phyloP scores from a whole-genome alignment of 2,329 filamentous ascomycete genomes.

The Aspergillus texensis region DNA sequence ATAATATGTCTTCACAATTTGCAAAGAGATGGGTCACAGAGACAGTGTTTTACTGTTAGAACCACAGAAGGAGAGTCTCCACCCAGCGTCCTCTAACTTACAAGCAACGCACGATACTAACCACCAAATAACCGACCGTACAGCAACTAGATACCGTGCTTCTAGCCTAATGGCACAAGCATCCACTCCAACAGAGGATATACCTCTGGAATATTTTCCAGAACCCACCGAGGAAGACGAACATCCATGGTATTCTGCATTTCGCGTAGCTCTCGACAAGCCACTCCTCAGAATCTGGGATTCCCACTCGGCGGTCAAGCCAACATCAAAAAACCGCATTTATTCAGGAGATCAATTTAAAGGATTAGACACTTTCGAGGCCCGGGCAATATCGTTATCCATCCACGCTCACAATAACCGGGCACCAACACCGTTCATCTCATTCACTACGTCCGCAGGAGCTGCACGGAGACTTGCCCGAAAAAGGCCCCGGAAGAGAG shows the following conservation, averaged over 20 bases:
- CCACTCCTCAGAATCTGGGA: not conserved
- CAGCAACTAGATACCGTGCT: not conserved
- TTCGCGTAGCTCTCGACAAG: not conserved
- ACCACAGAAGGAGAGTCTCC: not conserved
- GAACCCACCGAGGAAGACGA: not conserved
- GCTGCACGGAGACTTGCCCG: not conserved
- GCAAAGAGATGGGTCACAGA: not conserved
- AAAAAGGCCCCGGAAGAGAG: not conserved
- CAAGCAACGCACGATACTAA: not conserved
- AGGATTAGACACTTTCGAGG: not conserved
- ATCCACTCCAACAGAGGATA: not conserved
- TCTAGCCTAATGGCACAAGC: not conserved
- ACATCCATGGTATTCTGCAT: not conserved
- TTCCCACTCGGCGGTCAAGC: not conserved
- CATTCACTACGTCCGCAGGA: not conserved
- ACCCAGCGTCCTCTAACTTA: not conserved
- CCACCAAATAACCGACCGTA: not conserved
- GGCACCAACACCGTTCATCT: not conserved
- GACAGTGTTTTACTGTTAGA: not conserved
- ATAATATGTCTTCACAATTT: not conserved
- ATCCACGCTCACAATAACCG: not conserved
- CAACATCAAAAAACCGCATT: not conserved
- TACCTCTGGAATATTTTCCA: not conserved
- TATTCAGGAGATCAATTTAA: not conserved
- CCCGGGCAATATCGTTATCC: not conserved